Base-by-base conservation (phyloP, 2,329 filamentous ascomycete genomes). In the Cordyceps militaris region DNA sequence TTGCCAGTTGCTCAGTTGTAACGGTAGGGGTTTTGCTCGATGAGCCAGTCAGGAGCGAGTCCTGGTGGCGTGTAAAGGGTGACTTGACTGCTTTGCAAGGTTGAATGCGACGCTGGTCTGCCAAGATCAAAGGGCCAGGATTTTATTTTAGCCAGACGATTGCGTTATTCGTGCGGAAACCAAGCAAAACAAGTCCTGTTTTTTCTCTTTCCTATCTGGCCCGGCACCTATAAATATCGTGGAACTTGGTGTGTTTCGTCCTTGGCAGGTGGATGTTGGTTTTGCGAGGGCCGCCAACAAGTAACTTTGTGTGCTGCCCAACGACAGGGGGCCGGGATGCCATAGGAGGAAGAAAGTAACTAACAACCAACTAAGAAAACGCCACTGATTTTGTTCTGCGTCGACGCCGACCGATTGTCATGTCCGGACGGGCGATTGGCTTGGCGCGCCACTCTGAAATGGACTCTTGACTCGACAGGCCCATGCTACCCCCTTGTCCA, bases 251-350 rank as follows among this genome's bases (percentile, higher is more conserved):
- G n/a, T 34, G 46, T 56, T 56, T 56, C 54, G 54, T 42, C 16
- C 54, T 56, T 56, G 54, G 54, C 54, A 38, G 34, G n/a, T 56
- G 23, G 44, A 49, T 42, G 44, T 48, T 49, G 36, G 54, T 40
- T 56, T 34, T 56, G 54, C 44, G 46, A 56, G 38, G 28, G 53
- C 43, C 53, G 53, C n/a, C n/a, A n/a, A n/a, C n/a, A n/a, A n/a
- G n/a, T n/a, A n/a, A n/a, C n/a, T n/a, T 38, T 38, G 34, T 11
- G 2, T 3, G n/a, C n/a, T 38, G 11, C 14, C 14, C 14, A 38
- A 16, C 16, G 36, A 26, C 7, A 32, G 36, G 50, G 19, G 32
- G 42, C 14, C 43, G 28, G 30, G 24, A 30, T 26, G 43, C 23
- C 30, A 56, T 24, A 34, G 32, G 4, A 34, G 10, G 38, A 21